phyloP scores from a whole-genome alignment of 257 asterid species.

The Ilex asprella region DNA sequence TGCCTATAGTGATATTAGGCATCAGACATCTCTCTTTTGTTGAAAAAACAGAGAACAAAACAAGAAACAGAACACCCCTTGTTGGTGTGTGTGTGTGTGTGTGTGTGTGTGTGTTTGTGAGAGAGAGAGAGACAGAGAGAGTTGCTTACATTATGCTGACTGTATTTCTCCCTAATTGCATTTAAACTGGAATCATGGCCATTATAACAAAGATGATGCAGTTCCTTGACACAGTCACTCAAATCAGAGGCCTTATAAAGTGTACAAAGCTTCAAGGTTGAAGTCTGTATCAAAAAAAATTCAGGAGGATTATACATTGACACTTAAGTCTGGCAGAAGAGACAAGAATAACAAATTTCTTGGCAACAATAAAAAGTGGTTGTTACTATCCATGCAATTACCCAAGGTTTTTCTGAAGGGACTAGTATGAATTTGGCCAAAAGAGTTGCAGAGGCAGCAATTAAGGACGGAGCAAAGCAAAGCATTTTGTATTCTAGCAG shows the following conservation, averaged over 20 bases:
- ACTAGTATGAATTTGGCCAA: constrained; percentile 37
- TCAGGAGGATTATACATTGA: too few species aligned
- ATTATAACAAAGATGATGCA: constrained; percentile 28
- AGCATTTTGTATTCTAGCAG: constrained; percentile 43
- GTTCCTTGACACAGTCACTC: constrained; percentile 37
- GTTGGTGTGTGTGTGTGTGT: too few species aligned
- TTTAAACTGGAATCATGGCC: constrained; percentile 52
- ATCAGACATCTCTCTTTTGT: too few species aligned
- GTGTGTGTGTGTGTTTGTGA: too few species aligned
- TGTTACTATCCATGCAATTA: constrained; percentile 11
- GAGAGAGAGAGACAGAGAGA: too few species aligned
- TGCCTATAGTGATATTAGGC: too few species aligned
- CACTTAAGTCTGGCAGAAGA: too few species aligned
- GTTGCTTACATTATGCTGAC: constrained; percentile 79
- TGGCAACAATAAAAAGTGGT: too few species aligned
- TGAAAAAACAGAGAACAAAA: too few species aligned
- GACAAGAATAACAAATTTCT: too few species aligned
- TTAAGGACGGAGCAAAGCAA: constrained; percentile 35
- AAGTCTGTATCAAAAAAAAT: constrained; percentile 32
- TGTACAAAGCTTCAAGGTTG: constrained; percentile 41
- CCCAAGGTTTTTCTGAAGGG: constrained; percentile 49
- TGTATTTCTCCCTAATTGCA: constrained; percentile 83
- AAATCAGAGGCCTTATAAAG: constrained; percentile 37
- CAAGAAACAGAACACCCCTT: too few species aligned
- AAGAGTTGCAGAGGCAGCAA: constrained; percentile 52